These are phyloP conservation scores for Rhodomyrtus tomentosa DNA, from an alignment of 345 rosid species.

Conservation along the genomic window DNA sequence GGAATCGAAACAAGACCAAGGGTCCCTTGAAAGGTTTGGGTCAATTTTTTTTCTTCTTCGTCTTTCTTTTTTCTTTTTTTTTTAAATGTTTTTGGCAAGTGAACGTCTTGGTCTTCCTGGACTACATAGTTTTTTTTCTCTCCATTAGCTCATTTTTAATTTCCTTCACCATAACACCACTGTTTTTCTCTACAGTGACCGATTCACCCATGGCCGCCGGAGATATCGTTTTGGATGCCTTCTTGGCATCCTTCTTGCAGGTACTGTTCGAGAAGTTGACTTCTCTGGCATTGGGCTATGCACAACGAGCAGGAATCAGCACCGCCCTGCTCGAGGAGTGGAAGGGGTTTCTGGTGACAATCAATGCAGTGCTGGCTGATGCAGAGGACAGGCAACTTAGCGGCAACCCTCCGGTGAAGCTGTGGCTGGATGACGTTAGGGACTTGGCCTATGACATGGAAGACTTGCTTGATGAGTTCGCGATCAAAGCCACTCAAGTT, in stretches of 20 bases:
- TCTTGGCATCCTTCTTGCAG: neutral
- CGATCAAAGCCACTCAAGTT: neutral
- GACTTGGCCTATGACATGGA: neutral
- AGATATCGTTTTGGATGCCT: neutral
- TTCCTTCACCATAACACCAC: no score
- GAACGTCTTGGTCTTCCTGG: no score
- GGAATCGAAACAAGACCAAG: no score
- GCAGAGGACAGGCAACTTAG: neutral
- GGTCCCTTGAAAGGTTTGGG: no score
- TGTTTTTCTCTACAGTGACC: no score
- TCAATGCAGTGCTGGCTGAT: neutral
- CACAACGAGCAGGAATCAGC: neutral
- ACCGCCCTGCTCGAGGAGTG: neutral
- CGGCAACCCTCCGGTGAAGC: neutral
- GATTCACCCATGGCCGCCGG: neutral
- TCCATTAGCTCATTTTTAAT: no score
- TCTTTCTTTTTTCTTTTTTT: no score
- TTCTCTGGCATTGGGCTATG: neutral
- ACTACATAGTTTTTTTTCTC: no score
- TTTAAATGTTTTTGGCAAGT: no score
- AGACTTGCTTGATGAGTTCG: neutral
- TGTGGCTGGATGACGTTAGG: neutral
- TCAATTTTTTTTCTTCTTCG: no score
- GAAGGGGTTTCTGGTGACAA: neutral
- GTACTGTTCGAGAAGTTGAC: neutral